Base-by-base conservation (phyloP, 495 filamentous ascomycete genomes). In the Lasiosphaeria ovina region DNA sequence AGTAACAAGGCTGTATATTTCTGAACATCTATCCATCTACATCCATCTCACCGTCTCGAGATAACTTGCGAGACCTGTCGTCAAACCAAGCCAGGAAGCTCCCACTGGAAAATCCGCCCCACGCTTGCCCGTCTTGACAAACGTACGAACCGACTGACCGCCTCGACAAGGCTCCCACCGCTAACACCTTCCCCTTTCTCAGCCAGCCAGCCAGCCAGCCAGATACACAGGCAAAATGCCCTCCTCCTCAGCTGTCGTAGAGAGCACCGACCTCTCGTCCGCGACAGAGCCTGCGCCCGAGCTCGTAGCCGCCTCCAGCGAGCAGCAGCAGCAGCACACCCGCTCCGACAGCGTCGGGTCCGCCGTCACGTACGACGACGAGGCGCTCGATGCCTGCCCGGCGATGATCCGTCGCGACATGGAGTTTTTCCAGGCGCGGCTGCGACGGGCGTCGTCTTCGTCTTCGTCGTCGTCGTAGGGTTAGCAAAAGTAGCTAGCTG, bases 391-490 rank as follows among this genome's bases (percentile, higher is more conserved):
- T 4, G 44, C 12, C 8, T 34, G 49, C 35, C 57, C 61, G 1
- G 57, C 48, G 3, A 24, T 63, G 7, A 51, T 63, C 35, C 35
- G 17, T 5, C 61, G 45, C 6, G 61, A 63, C 48, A 63, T 59
- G 56, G 61, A 63, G 40, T 63, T 63, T 52, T 63, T 63, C 57
- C 54, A 59, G 47, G 61, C 61, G 17, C 34, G 61, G 24, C 51
- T 63, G 44, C 40, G 17, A n/a, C 31, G 57, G 45, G 56, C 59
- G 3, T 34, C 31, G 3, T 56, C 59, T 1, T 47, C 44, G 44
- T 5, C 12, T 14, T 8, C 38, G 38, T 47, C 44, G 44, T 11
- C 44, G 12, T 14, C 2, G 12, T 47, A 47, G 38, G 38, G 38
- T 2, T 8, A 42, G 14, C 8, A 9, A 42, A 42, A 42, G 38